A percentile compares a stretch with the other conserved stretches of the same genome.
phyloP scores from a whole-genome alignment of 441 rosid genomes.

The Sinapis alba region DNA sequence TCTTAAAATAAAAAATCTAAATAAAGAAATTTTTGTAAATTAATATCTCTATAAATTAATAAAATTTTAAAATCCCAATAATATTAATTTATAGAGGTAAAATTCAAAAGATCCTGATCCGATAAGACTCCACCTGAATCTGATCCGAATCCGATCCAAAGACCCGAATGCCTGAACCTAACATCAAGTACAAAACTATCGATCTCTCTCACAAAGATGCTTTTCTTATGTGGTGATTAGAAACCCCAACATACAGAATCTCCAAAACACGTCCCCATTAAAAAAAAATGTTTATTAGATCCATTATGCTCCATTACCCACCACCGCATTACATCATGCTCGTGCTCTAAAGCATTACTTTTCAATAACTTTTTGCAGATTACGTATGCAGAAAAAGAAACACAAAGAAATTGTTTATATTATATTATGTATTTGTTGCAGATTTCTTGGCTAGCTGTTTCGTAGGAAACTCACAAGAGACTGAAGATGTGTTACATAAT shows the following conservation, averaged over 20 bases:
- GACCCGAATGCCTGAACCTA: too few species aligned
- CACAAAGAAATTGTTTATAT: conserved; percentile 10
- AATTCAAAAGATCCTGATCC: too few species aligned
- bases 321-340: conserved; percentile 33
- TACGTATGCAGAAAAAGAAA: conserved; percentile 28
- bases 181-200: conserved; percentile 33
- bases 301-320: conserved; percentile 33
- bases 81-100: too few species aligned
- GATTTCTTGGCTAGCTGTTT: conserved; percentile 9
- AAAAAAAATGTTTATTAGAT: conserved; percentile 10
- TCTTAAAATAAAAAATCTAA: too few species aligned
- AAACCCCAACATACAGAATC: conserved; percentile 36
- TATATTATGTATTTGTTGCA: conserved; percentile 15
- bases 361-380: conserved; percentile 14
- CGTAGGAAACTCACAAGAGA: conserved; percentile 24
- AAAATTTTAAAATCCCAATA: too few species aligned
- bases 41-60: too few species aligned
- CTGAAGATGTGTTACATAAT: conserved; percentile 5
- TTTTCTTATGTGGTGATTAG: conserved; percentile 39
- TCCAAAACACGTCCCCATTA: conserved; percentile 28
- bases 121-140: too few species aligned
- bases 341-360: conserved; percentile 28
- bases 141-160: too few species aligned
- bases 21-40: too few species aligned
- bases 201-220: conserved; percentile 17